phyloP scores from a whole-genome alignment of 441 rosid genomes.

The Cnidoscolus chayamansa region DNA sequence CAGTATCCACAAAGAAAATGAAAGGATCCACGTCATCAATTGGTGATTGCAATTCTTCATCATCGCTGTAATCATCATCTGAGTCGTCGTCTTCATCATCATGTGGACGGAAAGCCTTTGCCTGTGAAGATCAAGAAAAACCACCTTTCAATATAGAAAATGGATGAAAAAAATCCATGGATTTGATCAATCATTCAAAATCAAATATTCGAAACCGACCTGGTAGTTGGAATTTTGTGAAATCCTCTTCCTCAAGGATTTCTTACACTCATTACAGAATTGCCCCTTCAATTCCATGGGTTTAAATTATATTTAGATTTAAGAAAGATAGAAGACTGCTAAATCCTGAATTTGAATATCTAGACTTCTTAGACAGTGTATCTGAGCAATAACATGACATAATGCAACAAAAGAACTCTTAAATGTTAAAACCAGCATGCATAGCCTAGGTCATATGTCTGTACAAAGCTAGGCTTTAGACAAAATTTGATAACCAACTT shows the following conservation, averaged over 20 bases:
- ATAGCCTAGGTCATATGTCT: neutral
- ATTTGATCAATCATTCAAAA: neutral
- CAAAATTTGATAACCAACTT: neutral
- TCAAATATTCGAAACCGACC: neutral
- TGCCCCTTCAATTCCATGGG: neutral
- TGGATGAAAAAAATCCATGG: neutral
- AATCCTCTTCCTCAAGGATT: neutral
- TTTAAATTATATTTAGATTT: neutral
- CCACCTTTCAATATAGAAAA: neutral
- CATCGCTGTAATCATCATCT: slow-evolving; percentile 80
- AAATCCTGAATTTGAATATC: neutral
- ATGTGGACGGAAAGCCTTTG: slow-evolving; percentile 66
- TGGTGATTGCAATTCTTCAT: slow-evolving; percentile 90
- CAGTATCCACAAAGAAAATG: slow-evolving; percentile 75
- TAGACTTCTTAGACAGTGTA: neutral
- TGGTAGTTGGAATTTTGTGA: neutral
- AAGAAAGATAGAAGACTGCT: neutral
- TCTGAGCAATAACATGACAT: neutral
- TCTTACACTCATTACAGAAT: neutral
- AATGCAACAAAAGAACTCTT: neutral
- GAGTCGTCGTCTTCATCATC: slow-evolving; percentile 70
- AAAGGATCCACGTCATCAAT: slow-evolving; percentile 97
- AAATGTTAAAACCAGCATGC: neutral
- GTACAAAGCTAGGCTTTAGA: neutral
- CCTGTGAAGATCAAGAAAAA: slow-evolving; percentile 38